Evolutionary conservation across 2,329 filamentous ascomycete genomes (phyloP).

Genomic region (Monilinia laxa): DNA sequence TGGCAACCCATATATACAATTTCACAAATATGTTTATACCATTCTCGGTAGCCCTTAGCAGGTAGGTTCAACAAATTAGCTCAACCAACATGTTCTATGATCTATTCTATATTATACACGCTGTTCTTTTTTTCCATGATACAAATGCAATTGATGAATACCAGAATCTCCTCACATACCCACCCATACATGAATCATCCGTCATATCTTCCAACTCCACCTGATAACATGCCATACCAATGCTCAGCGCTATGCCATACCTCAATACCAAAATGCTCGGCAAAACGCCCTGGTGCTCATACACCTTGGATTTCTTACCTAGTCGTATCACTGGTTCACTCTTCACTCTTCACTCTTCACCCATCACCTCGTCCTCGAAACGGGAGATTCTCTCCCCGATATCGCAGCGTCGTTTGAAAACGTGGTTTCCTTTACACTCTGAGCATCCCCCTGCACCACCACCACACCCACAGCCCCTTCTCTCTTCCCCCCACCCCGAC

Average conservation of each 20-base stretch:
- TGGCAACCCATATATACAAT: no score
- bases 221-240: neutral
- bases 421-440: no score
- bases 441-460: neutral
- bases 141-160: constrained; percentile 1
- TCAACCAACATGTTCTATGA: neutral
- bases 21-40: neutral
- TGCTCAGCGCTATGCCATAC: neutral
- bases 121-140: neutral
- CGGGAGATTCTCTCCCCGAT: neutral
- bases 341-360: neutral
- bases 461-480: neutral
- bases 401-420: neutral
- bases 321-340: neutral
- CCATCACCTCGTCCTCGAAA: neutral
- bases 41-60: neutral
- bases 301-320: no score
- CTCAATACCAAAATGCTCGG: constrained; percentile 12
- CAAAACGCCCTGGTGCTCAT: neutral
- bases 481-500: neutral
- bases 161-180: neutral
- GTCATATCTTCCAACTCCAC: neutral
- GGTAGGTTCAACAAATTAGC: constrained; percentile 11
- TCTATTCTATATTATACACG: neutral
- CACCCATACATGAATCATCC: neutral